Evolutionary conservation across 345 rosid species (phyloP).

Genomic region (Gossypium mustelinum): DNA sequence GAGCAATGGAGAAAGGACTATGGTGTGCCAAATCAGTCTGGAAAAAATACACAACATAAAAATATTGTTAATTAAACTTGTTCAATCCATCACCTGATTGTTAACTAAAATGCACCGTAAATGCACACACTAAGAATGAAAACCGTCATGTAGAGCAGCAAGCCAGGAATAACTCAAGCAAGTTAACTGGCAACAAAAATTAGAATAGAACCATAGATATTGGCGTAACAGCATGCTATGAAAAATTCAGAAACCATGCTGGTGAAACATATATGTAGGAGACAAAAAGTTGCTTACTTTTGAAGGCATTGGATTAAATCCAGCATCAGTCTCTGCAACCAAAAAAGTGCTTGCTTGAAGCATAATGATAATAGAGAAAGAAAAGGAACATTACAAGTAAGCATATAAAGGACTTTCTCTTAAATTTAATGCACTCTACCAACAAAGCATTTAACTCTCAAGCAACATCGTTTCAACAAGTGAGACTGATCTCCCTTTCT

Average conservation of each 20-base stretch:
- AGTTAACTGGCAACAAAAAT: neutral
- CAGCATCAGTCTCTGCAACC: constrained; percentile 72
- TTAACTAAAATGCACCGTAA: neutral
- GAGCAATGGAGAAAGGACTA: constrained; percentile 48
- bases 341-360: constrained; percentile 3
- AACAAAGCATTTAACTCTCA: constrained; percentile 62
- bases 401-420: neutral
- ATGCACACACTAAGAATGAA: too few species aligned
- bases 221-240: neutral
- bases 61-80: neutral
- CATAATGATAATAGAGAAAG: neutral
- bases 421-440: constrained; percentile 38
- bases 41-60: constrained; percentile 7
- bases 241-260: neutral
- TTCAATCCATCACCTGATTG: neutral
- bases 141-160: neutral
- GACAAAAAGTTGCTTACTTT: constrained; percentile 34
- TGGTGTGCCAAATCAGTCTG: constrained; percentile 70
- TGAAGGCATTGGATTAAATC: constrained; percentile 63
- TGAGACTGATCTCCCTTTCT: constrained; percentile 48
- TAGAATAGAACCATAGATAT: neutral
- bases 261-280: neutral
- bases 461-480: constrained; percentile 52
- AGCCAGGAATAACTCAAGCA: neutral
- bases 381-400: neutral